Evolutionary conservation across 352 stramenopile species (phyloP), one percentile per base, ranked within the genome.

Genomic region (Phytophthora fragariaefolia): DNA sequence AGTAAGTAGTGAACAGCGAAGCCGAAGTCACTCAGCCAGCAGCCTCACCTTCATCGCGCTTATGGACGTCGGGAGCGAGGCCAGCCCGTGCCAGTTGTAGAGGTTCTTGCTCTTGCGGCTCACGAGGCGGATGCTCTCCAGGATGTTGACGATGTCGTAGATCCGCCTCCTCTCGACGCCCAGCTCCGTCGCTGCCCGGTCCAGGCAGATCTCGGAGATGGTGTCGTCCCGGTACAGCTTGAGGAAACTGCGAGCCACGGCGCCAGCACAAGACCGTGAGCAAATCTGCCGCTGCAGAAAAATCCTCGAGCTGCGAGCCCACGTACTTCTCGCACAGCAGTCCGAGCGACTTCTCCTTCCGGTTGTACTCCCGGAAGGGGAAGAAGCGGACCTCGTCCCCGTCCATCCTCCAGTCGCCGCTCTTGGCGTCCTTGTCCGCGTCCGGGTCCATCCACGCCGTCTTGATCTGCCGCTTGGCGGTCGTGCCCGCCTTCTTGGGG

Each of bases 91-190:
- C 89, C 90, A 97, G 48, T 93, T 92, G 82, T 99, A 99, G 2
- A 97, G 87, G 66, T 99, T 99, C 76, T 99, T 99, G 59, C 92
- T 95, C 63, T 98, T 96, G n/a, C 96, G 92, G 26, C 83, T 96
- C 5, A 99, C 95, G 24, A 99, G 89, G 28, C 95, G 82, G 38
- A 99, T 91, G 50, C 90, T 97, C 71, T 99, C 96, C 26, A 99
- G 81, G 73, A 99, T 99, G 71, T 99, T 99, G 48, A 99, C 95
- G 42, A 99, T 98, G 74, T 99, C 97, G 71, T 99, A 99, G 53
- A 99, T 99, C 17, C 97, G 80, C 38, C 97, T 83, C 42, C 97
- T 84, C 71, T 98, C 96, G 0, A 99, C 96, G 2, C 89, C 79
- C 1, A 96, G 69, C 57, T 93, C 78, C 0, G 73, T 69, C 0